Conservation (phyloP, 2,329 filamentous ascomycete species). For the Phialocephala subalpina region DNA sequence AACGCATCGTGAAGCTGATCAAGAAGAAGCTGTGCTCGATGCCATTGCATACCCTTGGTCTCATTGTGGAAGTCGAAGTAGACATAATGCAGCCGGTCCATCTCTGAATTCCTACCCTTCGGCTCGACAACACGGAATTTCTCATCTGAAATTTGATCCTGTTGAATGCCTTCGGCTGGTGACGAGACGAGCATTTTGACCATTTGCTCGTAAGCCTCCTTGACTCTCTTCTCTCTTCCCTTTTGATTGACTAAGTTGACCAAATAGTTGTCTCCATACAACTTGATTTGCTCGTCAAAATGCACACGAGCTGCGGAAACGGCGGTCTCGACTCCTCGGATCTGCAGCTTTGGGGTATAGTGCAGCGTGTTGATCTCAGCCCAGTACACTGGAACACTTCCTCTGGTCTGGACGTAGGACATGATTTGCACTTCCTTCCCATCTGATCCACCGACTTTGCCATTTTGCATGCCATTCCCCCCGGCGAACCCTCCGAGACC, state of each 20-base stretch:
- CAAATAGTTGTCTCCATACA: slow-evolving; percentile 97
- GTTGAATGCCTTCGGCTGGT: slow-evolving; percentile 70
- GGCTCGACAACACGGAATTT: slow-evolving; percentile 84
- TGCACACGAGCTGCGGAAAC: slow-evolving; percentile 82
- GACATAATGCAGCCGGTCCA: slow-evolving; percentile 90
- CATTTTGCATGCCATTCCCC: slow-evolving; percentile 78
- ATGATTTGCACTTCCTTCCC: slow-evolving; percentile 86
- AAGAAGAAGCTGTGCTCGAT: slow-evolving; percentile 86
- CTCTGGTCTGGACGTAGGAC: slow-evolving; percentile 95
- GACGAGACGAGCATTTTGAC: slow-evolving; percentile 77
- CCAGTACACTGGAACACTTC: slow-evolving; percentile 96
- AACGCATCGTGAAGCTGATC: slow-evolving; percentile 82
- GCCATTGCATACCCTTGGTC: slow-evolving; percentile 93
- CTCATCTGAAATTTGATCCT: slow-evolving; percentile 74
- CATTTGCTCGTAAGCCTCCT: slow-evolving; percentile 93
- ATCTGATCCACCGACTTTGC: slow-evolving; percentile 64
- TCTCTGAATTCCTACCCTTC: slow-evolving; percentile 62
- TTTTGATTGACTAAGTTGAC: slow-evolving; percentile 98
- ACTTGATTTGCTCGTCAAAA: slow-evolving; percentile 89
- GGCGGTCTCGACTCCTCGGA: slow-evolving; percentile 84
- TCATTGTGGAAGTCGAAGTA: slow-evolving; percentile 99
- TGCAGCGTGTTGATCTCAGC: slow-evolving; percentile 92
- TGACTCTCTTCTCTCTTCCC: slow-evolving; percentile 87
- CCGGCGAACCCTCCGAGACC: slow-evolving; percentile 83
- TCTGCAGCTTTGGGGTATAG: slow-evolving; percentile 90